Conservation (phyloP, 2,329 filamentous ascomycete genomes). For the Acrodontium crateriforme region DNA sequence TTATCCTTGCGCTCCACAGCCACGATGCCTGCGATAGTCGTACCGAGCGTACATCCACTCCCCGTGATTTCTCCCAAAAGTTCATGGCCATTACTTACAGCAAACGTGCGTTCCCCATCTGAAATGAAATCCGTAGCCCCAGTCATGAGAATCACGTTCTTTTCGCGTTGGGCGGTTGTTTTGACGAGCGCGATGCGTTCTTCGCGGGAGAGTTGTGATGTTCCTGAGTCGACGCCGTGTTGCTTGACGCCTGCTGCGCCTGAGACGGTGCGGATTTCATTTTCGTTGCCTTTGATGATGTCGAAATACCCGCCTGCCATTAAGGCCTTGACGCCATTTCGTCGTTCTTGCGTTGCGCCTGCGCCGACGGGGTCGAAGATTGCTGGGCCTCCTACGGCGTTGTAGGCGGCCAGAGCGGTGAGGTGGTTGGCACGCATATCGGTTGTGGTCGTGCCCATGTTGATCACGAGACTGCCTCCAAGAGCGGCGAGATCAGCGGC, state of each 20-base stretch:
- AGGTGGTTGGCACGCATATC: constrained; percentile 59
- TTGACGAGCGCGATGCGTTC: constrained; percentile 51
- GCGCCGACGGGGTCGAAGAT: constrained; percentile 85
- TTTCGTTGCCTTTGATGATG: constrained; percentile 88
- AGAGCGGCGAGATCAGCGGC: constrained; percentile 65
- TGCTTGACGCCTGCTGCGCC: constrained; percentile 46
- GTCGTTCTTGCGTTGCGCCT: constrained; percentile 64
- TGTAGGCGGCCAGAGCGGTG: constrained; percentile 68
- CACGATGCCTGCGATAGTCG: constrained; percentile 61
- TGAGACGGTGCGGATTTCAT: constrained; percentile 64
- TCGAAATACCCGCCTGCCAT: constrained; percentile 64
- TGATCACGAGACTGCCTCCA: constrained; percentile 69
- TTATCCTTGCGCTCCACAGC: constrained; percentile 50
- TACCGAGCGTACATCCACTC: constrained; percentile 69
- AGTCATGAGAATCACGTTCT: constrained; percentile 68
- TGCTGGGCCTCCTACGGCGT: constrained; percentile 57
- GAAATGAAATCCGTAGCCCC: constrained; percentile 64
- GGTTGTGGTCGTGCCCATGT: constrained; percentile 84
- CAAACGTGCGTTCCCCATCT: constrained; percentile 54
- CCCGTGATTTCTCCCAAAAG: constrained; percentile 60
- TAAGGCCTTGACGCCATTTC: constrained; percentile 55
- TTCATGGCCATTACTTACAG: constrained; percentile 63
- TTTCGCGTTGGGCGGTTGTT: constrained; percentile 52
- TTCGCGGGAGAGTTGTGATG: constrained; percentile 36
- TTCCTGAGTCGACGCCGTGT: constrained; percentile 68